Conservation (phyloP, 768 basidiomycete species). For the Multifurca ochricompacta region DNA sequence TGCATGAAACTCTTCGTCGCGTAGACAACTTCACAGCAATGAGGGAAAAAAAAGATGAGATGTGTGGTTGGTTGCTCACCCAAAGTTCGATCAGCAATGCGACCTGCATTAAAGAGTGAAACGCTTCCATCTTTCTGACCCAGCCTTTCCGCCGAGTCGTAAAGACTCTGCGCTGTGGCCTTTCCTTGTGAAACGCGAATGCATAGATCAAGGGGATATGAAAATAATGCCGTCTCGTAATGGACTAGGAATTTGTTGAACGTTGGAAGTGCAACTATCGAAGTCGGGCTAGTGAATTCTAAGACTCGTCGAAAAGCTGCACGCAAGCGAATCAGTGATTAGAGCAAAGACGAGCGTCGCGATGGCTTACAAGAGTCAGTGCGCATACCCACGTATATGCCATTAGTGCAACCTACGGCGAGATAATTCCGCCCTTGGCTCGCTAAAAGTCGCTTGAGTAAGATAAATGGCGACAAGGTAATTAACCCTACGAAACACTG, state of each 20-base stretch:
- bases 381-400: conserved; percentile 56
- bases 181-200: conserved; percentile 49
- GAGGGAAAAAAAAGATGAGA: not conserved
- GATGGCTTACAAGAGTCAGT: conserved; percentile 44
- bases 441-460: conserved; percentile 29
- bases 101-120: conserved; percentile 52
- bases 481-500: conserved; percentile 50
- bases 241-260: conserved; percentile 67
- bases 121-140: conserved; percentile 47
- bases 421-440: conserved; percentile 47
- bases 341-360: not conserved
- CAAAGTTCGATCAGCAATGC: conserved; percentile 45
- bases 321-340: conserved; percentile 3
- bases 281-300: conserved; percentile 39
- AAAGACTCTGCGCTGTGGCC: conserved; percentile 38
- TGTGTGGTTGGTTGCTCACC: conserved; percentile 33
- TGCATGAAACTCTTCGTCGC: conserved; percentile 56
- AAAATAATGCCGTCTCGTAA: conserved; percentile 45
- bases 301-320: conserved; percentile 56
- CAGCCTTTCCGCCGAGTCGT: conserved; percentile 55
- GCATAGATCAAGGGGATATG: conserved; percentile 68
- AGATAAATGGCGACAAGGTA: not conserved
- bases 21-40: conserved; percentile 49
- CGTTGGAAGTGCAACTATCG: conserved; percentile 48
- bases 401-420: conserved; percentile 57